Evolutionary conservation across 2,329 filamentous ascomycete species (phyloP).

Genomic region (Neurospora sp.): DNA sequence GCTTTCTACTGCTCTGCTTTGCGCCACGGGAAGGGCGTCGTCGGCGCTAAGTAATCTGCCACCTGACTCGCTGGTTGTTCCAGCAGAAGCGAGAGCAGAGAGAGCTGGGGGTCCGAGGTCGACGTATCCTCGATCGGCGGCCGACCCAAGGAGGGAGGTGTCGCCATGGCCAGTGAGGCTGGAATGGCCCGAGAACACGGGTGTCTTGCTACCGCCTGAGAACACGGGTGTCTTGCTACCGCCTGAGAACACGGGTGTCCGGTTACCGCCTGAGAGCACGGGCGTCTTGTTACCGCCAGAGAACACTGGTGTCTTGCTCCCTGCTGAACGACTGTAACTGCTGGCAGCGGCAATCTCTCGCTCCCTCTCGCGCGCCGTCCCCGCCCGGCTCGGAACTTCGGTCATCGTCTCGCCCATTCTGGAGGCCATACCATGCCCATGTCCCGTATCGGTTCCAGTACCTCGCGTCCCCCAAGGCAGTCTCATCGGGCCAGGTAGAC

Average conservation of each 20-base stretch:
- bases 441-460: slow-evolving; percentile 27
- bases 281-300: background rate
- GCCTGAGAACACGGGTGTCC: background rate
- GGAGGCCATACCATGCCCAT: background rate
- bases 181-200: background rate
- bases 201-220: background rate
- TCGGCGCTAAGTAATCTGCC: background rate
- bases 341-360: background rate
- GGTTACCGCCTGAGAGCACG: background rate
- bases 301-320: background rate
- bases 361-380: slow-evolving; percentile 1
- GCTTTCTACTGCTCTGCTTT: slow-evolving; percentile 50
- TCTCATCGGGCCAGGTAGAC: slow-evolving; percentile 44
- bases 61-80: slow-evolving; percentile 1
- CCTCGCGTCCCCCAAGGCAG: slow-evolving; percentile 31
- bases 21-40: slow-evolving; percentile 15
- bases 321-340: background rate
- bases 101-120: background rate
- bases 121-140: slow-evolving; percentile 1
- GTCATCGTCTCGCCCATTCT: slow-evolving; percentile 9
- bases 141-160: background rate
- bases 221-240: background rate
- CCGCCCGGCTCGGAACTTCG: slow-evolving; percentile 8
- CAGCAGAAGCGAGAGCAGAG: background rate
- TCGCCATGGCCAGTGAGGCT: background rate